phyloP scores from a whole-genome alignment of 192 early-diverging fungal genomes.

The Entomortierella lignicola region DNA sequence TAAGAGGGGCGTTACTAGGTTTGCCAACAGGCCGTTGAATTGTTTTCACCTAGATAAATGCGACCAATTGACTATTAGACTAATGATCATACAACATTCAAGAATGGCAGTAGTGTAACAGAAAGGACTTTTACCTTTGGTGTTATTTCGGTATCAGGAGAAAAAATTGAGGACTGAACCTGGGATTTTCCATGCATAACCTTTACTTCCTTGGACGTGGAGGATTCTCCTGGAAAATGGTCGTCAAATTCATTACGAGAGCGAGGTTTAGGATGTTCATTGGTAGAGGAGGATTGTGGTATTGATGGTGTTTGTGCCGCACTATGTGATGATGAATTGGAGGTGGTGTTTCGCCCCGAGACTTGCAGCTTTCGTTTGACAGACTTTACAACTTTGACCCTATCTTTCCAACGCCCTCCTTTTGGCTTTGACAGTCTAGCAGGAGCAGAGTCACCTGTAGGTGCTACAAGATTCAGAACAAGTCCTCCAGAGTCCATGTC shows the following conservation, averaged over 20 bases:
- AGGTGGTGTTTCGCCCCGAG: neutral
- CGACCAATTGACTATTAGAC: neutral
- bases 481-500: conserved; percentile 50
- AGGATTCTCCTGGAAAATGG: conserved; percentile 2
- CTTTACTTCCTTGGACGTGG: conserved; percentile 35
- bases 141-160: conserved; percentile 73
- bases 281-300: neutral
- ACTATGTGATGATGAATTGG: neutral
- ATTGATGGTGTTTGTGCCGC: conserved; percentile 3
- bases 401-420: conserved; percentile 57
- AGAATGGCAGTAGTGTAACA: too few relatives aligned
- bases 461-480: conserved; percentile 38
- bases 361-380: conserved; percentile 22
- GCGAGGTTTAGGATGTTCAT: conserved; percentile 10
- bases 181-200: conserved; percentile 69
- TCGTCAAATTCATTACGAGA: conserved; percentile 22
- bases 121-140: conserved; percentile 53
- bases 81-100: neutral
- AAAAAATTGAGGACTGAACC: conserved; percentile 86
- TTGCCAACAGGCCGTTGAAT: conserved; percentile 39
- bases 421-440: conserved; percentile 39
- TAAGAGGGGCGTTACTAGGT: conserved; percentile 63
- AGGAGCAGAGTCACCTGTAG: conserved; percentile 22
- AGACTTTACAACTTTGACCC: conserved; percentile 48
- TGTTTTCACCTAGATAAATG: conserved; percentile 20